Evolutionary conservation across 441 rosid genomes (phyloP).

Genomic region (Erysimum pusillum): DNA sequence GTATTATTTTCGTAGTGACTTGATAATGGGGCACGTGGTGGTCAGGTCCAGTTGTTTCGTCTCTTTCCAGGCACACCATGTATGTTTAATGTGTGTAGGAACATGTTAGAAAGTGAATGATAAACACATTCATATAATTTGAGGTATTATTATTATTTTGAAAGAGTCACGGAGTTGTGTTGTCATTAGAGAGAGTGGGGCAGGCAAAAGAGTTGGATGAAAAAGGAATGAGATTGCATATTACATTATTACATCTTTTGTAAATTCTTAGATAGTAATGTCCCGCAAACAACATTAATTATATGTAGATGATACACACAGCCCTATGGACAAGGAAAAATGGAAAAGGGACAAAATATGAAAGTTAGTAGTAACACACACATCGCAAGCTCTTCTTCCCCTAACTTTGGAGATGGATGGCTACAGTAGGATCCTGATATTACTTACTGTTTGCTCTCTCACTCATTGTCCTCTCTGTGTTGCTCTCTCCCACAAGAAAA

Average conservation of each 20-base stretch:
- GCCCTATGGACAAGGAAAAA: constrained; percentile 16
- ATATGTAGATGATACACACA: constrained; percentile 16
- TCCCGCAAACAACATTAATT: constrained; percentile 33
- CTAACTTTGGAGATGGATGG: constrained; percentile 81
- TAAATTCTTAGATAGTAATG: constrained; percentile 24
- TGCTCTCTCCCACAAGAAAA: constrained; percentile 28
- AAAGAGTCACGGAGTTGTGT: constrained; percentile 21
- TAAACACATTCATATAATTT: background rate
- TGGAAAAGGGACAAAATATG: constrained; percentile 21
- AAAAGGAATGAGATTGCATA: constrained; percentile 9
- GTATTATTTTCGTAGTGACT: constrained; percentile 30
- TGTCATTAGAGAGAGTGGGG: constrained; percentile 8
- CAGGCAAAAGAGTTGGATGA: constrained; percentile 23
- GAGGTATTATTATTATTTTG: background rate
- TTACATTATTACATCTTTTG: constrained; percentile 7
- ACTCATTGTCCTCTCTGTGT: constrained; percentile 22
- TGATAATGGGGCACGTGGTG: constrained; percentile 36
- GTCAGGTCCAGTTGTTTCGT: constrained; percentile 43
- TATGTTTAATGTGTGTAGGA: constrained; percentile 16
- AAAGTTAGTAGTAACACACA: constrained; percentile 31
- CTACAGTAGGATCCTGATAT: constrained; percentile 54
- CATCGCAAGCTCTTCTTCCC: constrained; percentile 65
- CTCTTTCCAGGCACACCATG: constrained; percentile 32
- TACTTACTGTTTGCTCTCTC: constrained; percentile 13
- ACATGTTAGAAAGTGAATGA: constrained; percentile 31